phyloP scores from a whole-genome alignment of 2,329 filamentous ascomycete genomes.

The Pleomassaria siparia region DNA sequence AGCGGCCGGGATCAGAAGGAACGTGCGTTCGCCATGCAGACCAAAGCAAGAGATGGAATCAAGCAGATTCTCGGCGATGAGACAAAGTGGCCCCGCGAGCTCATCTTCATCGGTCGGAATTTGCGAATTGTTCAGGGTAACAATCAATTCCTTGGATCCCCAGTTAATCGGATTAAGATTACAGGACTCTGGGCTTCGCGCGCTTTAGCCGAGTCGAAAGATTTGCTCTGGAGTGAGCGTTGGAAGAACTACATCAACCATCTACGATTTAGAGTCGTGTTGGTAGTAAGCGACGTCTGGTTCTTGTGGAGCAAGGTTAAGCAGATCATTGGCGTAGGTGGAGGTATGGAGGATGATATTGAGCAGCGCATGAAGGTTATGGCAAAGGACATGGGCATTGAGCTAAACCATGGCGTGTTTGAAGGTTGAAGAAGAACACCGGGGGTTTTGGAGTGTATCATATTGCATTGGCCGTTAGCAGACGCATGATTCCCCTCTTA shows the following conservation, averaged over 20 bases:
- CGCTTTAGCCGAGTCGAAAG: constrained; percentile 74
- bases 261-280: constrained; percentile 75
- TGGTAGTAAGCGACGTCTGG: constrained; percentile 74
- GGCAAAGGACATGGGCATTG: constrained; percentile 88
- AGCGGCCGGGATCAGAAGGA: constrained; percentile 58
- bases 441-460: background rate
- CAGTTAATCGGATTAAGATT: constrained; percentile 90
- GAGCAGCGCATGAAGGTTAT: constrained; percentile 84
- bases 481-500: constrained; percentile 2
- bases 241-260: constrained; percentile 73
- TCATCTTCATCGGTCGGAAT: constrained; percentile 90
- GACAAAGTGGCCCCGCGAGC: constrained; percentile 83
- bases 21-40: constrained; percentile 76
- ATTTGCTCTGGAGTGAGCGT: constrained; percentile 64
- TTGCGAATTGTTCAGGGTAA: constrained; percentile 92
- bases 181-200: constrained; percentile 87
- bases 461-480: background rate
- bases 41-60: constrained; percentile 69
- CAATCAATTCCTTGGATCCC: constrained; percentile 86
- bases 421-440: constrained; percentile 62
- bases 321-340: constrained; percentile 74
- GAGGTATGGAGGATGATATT: constrained; percentile 92
- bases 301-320: constrained; percentile 80
- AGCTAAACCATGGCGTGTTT: constrained; percentile 85
- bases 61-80: constrained; percentile 82